Base-by-base conservation (phyloP, 306 rosid genomes). In the Corylus avellana region DNA sequence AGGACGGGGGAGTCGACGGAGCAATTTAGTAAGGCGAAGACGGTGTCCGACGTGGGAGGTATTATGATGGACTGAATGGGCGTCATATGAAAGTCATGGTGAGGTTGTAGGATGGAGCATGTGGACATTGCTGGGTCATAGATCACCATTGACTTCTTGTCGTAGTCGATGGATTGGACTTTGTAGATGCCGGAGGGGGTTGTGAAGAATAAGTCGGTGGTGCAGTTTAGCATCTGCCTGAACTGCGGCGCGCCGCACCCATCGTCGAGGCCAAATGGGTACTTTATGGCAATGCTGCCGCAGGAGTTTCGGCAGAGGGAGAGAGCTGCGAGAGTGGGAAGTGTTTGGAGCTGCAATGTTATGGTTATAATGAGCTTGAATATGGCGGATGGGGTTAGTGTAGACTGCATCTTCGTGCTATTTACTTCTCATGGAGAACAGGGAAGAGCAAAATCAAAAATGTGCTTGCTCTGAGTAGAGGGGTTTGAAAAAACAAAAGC, bases 161-260 rank as follows among this genome's bases (percentile, higher is more conserved):
- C 84, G 70, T 94, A 94, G 86, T 94, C 86, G 3, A 94, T 87
- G 84, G 98, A 91, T 81, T 94, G 91, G 58, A 94, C 97, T 61
- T 91, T 94, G 92, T 94, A 94, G 25, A 57, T 50, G 29, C 98
- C 98, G 4, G 98, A 94, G 16, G 97, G 94, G 7, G 98, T 92
- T 76, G 80, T 75, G 73, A 94, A 90, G 88, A 94, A 94, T 63
- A 94, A 59, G 68, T 92, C 90, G 8, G 63, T 84, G 14, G 86
- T 80, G 90, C 98, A 94, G 80, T 91, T 94, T 48, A 94, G 66
- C 97, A 91, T 89, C 83, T 77, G 78, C 22, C 97, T 84, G 76
- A 92, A 91, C 70, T 91, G 97, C 2, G 98, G 98, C 7, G 97
- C 93, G 9, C 98, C 97, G 50, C 98, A 94, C 12, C 98, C 98